A percentile compares a stretch with the other conserved stretches of the same genome.
Evolutionary conservation across 148 eudicot genomes (phyloP).

Genomic region (Cornus controversa): DNA sequence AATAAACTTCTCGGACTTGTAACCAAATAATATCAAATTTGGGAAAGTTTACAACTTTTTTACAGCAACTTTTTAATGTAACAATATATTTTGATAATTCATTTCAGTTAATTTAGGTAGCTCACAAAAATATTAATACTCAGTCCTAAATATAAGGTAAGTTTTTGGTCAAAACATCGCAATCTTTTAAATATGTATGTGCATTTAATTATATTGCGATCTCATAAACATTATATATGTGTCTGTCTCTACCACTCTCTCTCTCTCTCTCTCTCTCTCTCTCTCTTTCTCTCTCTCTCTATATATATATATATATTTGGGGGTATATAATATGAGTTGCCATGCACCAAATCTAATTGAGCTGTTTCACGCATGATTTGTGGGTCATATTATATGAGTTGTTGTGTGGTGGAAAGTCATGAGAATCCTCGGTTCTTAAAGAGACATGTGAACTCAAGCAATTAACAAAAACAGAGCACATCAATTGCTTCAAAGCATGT

Average conservation of each 20-base stretch:
- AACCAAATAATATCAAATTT: slow-evolving; percentile 2
- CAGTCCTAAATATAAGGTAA: not conserved
- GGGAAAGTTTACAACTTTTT: not conserved
- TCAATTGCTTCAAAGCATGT: not conserved
- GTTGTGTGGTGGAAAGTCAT: slow-evolving; percentile 41
- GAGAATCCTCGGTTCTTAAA: slow-evolving; percentile 13
- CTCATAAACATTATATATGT: too few relatives aligned
- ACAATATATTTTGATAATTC: not conserved
- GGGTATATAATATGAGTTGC: slow-evolving; percentile 16
- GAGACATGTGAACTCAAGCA: slow-evolving; percentile 25
- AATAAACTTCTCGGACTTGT: not conserved
- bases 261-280: too few relatives aligned
- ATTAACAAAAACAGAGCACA: not conserved
- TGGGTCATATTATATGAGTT: slow-evolving; percentile 41
- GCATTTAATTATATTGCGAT: not conserved
- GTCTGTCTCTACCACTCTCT: too few relatives aligned
- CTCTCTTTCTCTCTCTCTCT: too few relatives aligned
- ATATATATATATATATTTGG: not conserved
- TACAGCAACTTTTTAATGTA: not conserved
- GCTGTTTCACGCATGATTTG: slow-evolving; percentile 59
- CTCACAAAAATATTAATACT: not conserved
- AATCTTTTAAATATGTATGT: not conserved
- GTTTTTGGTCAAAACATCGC: slow-evolving; percentile 7
- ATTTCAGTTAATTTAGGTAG: too few relatives aligned
- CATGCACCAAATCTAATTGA: slow-evolving; percentile 54